These are phyloP conservation scores for Xylariales sp. DNA, from an alignment of 2,329 filamentous ascomycete genomes.

Conservation along the genomic window DNA sequence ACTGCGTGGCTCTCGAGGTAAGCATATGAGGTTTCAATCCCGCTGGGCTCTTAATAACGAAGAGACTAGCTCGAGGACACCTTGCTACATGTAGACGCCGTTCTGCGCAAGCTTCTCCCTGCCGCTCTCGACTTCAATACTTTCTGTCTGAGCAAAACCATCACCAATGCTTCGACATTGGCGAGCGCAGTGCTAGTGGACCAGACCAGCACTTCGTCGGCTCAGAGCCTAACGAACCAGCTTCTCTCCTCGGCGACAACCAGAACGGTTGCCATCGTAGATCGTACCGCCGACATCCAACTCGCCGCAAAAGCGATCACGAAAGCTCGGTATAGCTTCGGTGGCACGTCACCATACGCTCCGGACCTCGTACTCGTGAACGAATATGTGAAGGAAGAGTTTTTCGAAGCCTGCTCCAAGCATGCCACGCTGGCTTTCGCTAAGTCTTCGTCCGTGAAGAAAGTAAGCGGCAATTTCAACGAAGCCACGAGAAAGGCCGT, in stretches of 20 bases:
- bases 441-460: conserved; percentile 8
- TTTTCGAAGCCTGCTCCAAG: conserved; percentile 43
- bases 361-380: conserved; percentile 63
- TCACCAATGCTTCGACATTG: conserved; percentile 13
- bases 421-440: conserved; percentile 25
- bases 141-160: conserved; percentile 14
- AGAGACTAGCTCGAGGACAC: conserved; percentile 16
- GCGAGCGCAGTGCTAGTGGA: conserved; percentile 18
- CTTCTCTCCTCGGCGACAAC: conserved; percentile 9
- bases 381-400: conserved; percentile 53
- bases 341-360: conserved; percentile 54
- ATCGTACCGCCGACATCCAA: conserved; percentile 52
- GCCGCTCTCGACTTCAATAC: conserved; percentile 20
- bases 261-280: conserved; percentile 51
- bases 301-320: conserved; percentile 49
- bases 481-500: conserved; percentile 15
- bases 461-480: conserved; percentile 12
- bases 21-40: conserved; percentile 2
- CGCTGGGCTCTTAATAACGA: background rate
- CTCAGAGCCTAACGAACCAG: conserved; percentile 7
- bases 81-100: conserved; percentile 14
- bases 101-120: conserved; percentile 16
- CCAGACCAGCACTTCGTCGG: conserved; percentile 13
- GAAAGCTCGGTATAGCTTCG: conserved; percentile 48
- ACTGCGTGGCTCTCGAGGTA: conserved; percentile 29